Evolutionary conservation across 2,329 filamentous ascomycete species (phyloP), one percentile per base, ranked within the genome.

Genomic region (Trichoderma citrinoviride): DNA sequence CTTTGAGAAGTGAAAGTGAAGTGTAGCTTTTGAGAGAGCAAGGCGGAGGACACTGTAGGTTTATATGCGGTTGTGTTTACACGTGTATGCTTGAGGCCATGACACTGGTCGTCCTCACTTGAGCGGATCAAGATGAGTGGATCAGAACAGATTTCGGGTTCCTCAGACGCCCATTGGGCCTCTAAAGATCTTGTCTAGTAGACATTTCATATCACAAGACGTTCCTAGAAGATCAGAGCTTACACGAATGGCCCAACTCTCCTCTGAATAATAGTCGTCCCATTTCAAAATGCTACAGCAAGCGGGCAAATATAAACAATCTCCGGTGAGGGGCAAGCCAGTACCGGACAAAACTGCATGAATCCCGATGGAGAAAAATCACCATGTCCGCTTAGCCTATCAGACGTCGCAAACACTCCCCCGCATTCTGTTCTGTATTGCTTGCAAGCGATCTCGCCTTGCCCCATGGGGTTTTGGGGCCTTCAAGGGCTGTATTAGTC

Each of bases 311-410:
- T 15, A 10, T 43, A 27, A 37, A 47, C n/a, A n/a, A 65, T 47
- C 19, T 57, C 50, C 63, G 63, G 49, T 56, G 62, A 47, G 52
- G 52, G 19, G 53, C 29, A 47, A 37, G 50, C 2, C 15, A 2
- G 37, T 23, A 15, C 23, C 57, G 66, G 66, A 63, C 52, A 67
- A 67, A 63, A 6, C 1, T 15, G 8, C 3, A 5, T 5, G 27
- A 64, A 64, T 21, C 43, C 67, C 65, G 62, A 27, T 37, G 54
- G 62, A 64, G 54, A 60, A 65, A 54, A 21, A 2, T 19, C 46
- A 12, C 29, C 40, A 60, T 53, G 25, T 53, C 55, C 46, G 54
- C 8, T 23, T 46, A 27, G 23, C 62, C 62, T 65, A 65, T 65
- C 55, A 65, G n/a, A 50, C 40, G 17, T 52, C 55, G 25, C 21